These are phyloP conservation scores for Spizellomyces punctatus DNA, from an alignment of 192 early-diverging fungal species.

Conservation along the genomic window DNA sequence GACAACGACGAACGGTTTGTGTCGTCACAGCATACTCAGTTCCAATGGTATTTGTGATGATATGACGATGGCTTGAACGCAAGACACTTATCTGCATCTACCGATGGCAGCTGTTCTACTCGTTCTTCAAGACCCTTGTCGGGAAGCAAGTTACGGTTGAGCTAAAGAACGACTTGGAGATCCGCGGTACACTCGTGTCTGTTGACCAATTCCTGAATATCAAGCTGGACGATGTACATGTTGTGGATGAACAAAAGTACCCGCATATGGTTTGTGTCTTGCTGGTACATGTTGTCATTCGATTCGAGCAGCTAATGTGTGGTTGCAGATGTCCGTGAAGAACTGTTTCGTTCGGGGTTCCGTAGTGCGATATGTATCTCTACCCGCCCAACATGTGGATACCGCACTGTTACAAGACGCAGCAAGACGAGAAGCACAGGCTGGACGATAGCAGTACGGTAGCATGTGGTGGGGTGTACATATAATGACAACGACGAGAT, in stretches of 20 bases:
- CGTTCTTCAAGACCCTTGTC: conserved; percentile 99
- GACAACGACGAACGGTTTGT: too few species aligned
- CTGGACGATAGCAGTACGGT: conserved; percentile 17
- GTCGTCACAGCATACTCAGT: too few species aligned
- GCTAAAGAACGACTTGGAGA: conserved; percentile 97
- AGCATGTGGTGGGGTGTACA: background rate
- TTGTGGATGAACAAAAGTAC: conserved; percentile 78
- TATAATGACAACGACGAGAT: too few species aligned
- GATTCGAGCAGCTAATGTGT: too few species aligned
- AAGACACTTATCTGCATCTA: too few species aligned
- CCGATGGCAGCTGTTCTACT: conserved; percentile 88
- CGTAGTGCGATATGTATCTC: conserved; percentile 94
- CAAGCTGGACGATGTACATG: conserved; percentile 90
- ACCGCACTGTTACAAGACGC: conserved; percentile 97
- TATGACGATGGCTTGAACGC: too few species aligned
- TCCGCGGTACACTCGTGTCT: conserved; percentile 89
- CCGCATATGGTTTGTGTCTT: conserved; percentile 87
- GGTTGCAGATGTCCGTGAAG: conserved; percentile 81
- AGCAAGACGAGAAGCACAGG: conserved; percentile 84
- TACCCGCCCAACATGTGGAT: conserved; percentile 87
- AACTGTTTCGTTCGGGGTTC: conserved; percentile 99
- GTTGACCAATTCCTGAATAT: conserved; percentile 99
- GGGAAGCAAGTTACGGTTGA: conserved; percentile 95
- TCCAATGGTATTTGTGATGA: too few species aligned
- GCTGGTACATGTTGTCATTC: too few species aligned